Evolutionary conservation across 176 grass and related monocot genomes (phyloP), one percentile per base, ranked within the genome.

Genomic region (Oryza meridionalis): DNA sequence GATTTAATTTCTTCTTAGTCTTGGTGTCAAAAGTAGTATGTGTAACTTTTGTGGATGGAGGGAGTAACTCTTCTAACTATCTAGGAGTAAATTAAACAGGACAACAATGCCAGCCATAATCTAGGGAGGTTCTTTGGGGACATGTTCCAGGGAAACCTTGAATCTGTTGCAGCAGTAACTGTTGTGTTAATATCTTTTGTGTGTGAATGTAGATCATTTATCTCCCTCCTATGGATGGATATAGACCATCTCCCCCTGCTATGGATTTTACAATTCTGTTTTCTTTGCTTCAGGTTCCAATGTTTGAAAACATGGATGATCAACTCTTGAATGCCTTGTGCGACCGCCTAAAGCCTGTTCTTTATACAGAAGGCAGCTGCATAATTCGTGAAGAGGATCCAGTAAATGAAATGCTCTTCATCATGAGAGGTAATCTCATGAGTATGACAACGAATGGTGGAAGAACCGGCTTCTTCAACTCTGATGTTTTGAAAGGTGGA

Each of bases 291-390:
- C 77, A 97, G 95, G 95, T 97, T 79, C 92, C 95, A 9, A 77
- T 97, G 92, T 97, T 97, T 70, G 84, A 93, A 85, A 91, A 94
- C 22, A 93, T 97, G 92, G 92, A 97, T 44, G 95, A 91, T 44
- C 95, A 91, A 76, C 92, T 94, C 72, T 76, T 97, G 67, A 89
- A 93, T 79, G 95, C 90, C 47, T 77, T 97, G 90, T 94, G 90
- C 66, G 92, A 97, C 26, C 58, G 92, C 65, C 79, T 97, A 67
- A 93, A 93, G 81, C 88, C 95, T 31, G 85, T 92, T 76, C 76
- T 94, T 47, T 98, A 91, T 82, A 98, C 95, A 14, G 87, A 94
- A 85, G 81, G 51, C 29, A 94, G 95, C 82, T 94, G 78, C 50
- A 86, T 98, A 16, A 85, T 93, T 67, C 86, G 90, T 46, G 95